Conservation (phyloP, 176 grass and related monocot species). For the Cocos nucifera region DNA sequence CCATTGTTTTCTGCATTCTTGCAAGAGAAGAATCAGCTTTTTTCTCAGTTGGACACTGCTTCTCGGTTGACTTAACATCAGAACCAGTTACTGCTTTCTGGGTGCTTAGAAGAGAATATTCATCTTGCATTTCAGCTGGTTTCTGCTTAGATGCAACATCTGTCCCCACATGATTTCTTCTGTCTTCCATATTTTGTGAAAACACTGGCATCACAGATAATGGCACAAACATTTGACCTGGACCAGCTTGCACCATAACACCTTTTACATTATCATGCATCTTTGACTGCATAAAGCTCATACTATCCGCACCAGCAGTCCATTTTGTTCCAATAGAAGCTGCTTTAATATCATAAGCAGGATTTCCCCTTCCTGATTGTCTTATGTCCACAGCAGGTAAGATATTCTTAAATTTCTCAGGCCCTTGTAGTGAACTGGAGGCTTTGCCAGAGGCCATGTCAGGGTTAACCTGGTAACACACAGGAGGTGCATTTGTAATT, state of each 20-base stretch:
- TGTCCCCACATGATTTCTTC: not conserved
- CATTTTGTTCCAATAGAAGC: constrained; percentile 22
- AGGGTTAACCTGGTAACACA: constrained; percentile 15
- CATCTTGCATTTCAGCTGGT: constrained; percentile 1
- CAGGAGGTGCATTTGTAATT: constrained; percentile 9
- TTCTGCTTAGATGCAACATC: not conserved
- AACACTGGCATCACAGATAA: constrained; percentile 26
- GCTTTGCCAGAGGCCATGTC: constrained; percentile 30
- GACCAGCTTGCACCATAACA: constrained; percentile 30
- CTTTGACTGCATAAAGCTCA: constrained; percentile 25
- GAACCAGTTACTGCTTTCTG: not conserved
- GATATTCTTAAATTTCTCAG: constrained; percentile 18
- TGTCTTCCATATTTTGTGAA: constrained; percentile 34
- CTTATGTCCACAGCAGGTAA: constrained; percentile 22
- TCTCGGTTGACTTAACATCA: not conserved
- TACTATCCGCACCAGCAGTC: constrained; percentile 15
- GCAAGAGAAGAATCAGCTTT: not conserved
- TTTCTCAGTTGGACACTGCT: not conserved
- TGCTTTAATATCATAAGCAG: constrained; percentile 28
- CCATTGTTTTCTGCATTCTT: constrained; percentile 23
- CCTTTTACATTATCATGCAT: constrained; percentile 21
- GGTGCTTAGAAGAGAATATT: not conserved
- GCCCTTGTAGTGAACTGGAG: constrained; percentile 25
- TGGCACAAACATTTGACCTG: constrained; percentile 20
- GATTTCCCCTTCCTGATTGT: constrained; percentile 17